Conservation (phyloP, 2,329 filamentous ascomycete species). For the Talaromyces sp. region DNA sequence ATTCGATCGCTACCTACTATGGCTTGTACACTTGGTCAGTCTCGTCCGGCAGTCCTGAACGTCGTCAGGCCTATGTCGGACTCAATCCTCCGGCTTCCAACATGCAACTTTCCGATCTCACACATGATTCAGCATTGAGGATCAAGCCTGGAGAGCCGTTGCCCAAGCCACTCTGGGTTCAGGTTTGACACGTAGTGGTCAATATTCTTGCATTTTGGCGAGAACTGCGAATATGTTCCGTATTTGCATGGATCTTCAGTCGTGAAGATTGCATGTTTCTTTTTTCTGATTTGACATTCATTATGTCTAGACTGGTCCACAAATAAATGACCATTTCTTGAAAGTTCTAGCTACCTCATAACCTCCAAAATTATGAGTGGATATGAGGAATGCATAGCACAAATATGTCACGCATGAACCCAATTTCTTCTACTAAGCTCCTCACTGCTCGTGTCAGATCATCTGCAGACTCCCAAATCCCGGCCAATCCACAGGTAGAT, state of each 20-base stretch:
- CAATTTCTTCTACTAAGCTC: not conserved
- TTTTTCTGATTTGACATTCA: not conserved
- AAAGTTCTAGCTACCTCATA: no score
- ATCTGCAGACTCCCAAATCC: not conserved
- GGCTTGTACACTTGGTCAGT: slow-evolving; percentile 81
- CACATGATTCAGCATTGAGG: slow-evolving; percentile 20
- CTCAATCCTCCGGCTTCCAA: slow-evolving; percentile 45
- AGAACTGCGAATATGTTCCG: not conserved
- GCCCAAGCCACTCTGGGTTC: slow-evolving; percentile 37
- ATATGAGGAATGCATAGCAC: no score
- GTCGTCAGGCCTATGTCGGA: slow-evolving; percentile 79
- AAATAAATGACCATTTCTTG: no score
- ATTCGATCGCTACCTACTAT: slow-evolving; percentile 90
- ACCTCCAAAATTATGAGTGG: no score
- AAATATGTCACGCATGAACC: not conserved
- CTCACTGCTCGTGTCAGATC: not conserved
- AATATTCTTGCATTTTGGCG: not conserved
- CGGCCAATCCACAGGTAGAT: not conserved
- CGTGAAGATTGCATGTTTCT: not conserved
- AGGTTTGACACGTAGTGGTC: slow-evolving; percentile 26
- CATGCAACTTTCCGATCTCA: slow-evolving; percentile 27
- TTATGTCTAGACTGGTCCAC: not conserved
- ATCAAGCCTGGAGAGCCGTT: slow-evolving; percentile 37
- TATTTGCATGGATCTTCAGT: not conserved
- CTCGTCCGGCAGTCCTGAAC: slow-evolving; percentile 65